Conservation (phyloP, 768 basidiomycete species). For the Termitomyces sp. region DNA sequence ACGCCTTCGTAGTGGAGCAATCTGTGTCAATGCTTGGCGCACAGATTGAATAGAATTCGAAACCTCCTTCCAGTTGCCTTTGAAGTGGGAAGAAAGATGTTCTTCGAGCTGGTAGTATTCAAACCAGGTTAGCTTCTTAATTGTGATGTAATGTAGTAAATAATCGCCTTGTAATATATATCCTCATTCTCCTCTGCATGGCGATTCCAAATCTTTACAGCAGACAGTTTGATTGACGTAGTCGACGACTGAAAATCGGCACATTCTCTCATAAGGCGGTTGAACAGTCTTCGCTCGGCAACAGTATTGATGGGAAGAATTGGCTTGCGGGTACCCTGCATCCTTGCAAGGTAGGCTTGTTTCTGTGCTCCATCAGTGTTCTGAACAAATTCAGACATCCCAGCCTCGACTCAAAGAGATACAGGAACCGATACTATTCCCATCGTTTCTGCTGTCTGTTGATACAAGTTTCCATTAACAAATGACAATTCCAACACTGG, state of each 20-base stretch:
- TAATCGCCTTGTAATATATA: no score
- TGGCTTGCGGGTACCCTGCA: conserved; percentile 21
- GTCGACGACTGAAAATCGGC: neutral
- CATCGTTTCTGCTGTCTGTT: neutral
- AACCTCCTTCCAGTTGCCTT: neutral
- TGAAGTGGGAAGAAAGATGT: neutral
- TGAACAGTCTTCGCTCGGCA: conserved; percentile 18
- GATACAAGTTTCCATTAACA: conserved; percentile 16
- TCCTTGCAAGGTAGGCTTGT: neutral
- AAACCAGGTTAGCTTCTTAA: no score
- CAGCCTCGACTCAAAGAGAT: neutral
- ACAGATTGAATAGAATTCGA: neutral
- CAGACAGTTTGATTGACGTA: neutral
- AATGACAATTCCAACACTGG: conserved; percentile 2
- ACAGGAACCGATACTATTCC: neutral
- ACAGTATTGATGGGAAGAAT: conserved; percentile 20
- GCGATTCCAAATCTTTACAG: no score
- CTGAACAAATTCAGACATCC: neutral
- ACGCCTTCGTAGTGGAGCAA: neutral
- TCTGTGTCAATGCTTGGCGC: neutral
- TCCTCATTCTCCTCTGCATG: no score
- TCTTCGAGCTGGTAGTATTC: neutral
- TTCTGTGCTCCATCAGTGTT: neutral
- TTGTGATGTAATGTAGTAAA: no score
- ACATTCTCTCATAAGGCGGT: conserved; percentile 14